Evolutionary conservation across 352 stramenopile genomes (phyloP), one percentile per base, ranked within the genome.

Genomic region (Aphanomyces cochlioides): DNA sequence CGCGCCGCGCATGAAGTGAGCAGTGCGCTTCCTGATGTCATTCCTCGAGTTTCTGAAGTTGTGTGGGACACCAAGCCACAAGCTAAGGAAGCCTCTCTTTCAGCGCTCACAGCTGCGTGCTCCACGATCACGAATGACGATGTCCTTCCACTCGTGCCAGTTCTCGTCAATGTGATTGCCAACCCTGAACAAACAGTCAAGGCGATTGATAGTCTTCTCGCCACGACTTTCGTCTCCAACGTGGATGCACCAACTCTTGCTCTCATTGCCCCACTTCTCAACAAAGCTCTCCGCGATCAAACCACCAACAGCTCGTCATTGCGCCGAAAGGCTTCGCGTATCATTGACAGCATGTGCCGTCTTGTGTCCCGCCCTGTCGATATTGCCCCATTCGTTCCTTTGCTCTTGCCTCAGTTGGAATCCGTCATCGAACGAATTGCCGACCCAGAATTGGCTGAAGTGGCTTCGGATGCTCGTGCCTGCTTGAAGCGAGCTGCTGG

Each of bases 61-160:
- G 90, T 98, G 19, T 98, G 90, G 89, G 93, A 98, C 78, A 98
- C 93, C 17, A 97, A 97, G 77, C 86, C 90, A 43, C 90, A 98
- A 78, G 93, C 97, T 4, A 90, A 93, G 60, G 88, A 92, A 47
- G 83, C 85, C 5, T 82, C 92, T 38, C 77, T 86, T 10, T 72
- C 78, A 8, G 79, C 88, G 21, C 75, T 98, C 3, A 89, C 90
- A 38, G 83, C 81, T 8, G 87, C 93, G 48, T 98, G 90, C 75
- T 79, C 87, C 47, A 94, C 91, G 56, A 97, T 97, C 74, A 79
- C 72, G 53, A 98, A 98, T 72, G 87, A 90, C 50, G 93, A 98
- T 74, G 82, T 98, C 8, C 75, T 88, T 74, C 87, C 88, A 21
- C 83, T 96, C 38, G 92, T 98, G 57, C 90, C 93, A 17, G 82